A percentile compares a stretch with the other conserved stretches of the same genome.
Evolutionary conservation across 2,329 filamentous ascomycete species (phyloP).

Genomic region (Epichloe bromicola): DNA sequence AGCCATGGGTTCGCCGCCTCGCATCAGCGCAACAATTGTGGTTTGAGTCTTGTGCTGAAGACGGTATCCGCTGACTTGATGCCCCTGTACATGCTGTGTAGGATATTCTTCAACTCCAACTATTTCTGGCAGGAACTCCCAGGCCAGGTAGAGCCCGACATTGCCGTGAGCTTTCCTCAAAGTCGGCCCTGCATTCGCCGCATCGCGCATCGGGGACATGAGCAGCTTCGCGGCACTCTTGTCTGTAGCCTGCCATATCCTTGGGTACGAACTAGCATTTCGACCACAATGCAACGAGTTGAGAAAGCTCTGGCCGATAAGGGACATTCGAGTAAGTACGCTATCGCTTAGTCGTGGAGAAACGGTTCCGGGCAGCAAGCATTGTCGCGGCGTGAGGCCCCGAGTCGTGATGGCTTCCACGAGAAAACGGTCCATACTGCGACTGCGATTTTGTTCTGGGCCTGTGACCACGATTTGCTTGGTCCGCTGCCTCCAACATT

Average conservation of each 20-base stretch:
- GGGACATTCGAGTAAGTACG: slow-evolving; percentile 27
- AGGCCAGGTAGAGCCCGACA: slow-evolving; percentile 41
- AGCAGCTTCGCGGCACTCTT: slow-evolving; percentile 35
- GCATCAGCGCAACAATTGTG: slow-evolving; percentile 47
- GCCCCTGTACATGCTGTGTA: slow-evolving; percentile 40
- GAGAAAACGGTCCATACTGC: slow-evolving; percentile 37
- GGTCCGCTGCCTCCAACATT: slow-evolving; percentile 41
- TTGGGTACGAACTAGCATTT: background rate
- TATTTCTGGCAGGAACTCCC: slow-evolving; percentile 29
- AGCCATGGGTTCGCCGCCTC: slow-evolving; percentile 49
- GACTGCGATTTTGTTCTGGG: slow-evolving; percentile 30
- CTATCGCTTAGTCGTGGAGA: slow-evolving; percentile 27
- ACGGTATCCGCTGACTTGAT: slow-evolving; percentile 28
- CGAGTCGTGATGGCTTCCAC: slow-evolving; percentile 24
- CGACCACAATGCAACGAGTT: slow-evolving; percentile 7
- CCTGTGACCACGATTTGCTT: slow-evolving; percentile 43
- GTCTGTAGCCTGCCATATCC: slow-evolving; percentile 30
- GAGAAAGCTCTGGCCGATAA: slow-evolving; percentile 17
- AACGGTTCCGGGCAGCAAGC: slow-evolving; percentile 27
- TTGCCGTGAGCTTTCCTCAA: slow-evolving; percentile 35
- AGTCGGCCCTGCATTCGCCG: slow-evolving; percentile 26
- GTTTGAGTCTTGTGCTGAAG: slow-evolving; percentile 35
- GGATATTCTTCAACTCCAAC: slow-evolving; percentile 35
- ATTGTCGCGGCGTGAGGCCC: slow-evolving; percentile 30
- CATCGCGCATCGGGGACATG: slow-evolving; percentile 39